phyloP scores from a whole-genome alignment of 768 basidiomycete genomes.

The Cystofilobasidium ferigula region DNA sequence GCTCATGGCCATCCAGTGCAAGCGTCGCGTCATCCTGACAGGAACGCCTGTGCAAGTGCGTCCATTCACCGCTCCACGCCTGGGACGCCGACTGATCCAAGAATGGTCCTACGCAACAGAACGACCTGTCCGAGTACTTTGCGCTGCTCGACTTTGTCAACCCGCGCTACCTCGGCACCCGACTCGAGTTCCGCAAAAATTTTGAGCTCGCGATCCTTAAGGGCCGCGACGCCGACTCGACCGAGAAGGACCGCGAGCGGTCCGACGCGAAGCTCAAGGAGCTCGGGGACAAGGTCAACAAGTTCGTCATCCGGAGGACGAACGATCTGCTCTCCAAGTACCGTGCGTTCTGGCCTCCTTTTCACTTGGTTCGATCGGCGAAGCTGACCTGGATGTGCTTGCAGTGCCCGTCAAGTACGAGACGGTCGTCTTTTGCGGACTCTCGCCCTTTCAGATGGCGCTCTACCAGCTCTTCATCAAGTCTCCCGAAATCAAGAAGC shows the following conservation, averaged over 20 bases:
- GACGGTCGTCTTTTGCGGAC: slow-evolving; percentile 85
- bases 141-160: slow-evolving; percentile 87
- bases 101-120: slow-evolving; percentile 40
- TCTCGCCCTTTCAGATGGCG: slow-evolving; percentile 69
- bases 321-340: slow-evolving; percentile 94
- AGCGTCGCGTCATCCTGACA: slow-evolving; percentile 81
- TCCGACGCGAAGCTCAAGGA: slow-evolving; percentile 86
- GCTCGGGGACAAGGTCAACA: slow-evolving; percentile 70
- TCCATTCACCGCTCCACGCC: neutral
- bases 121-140: slow-evolving; percentile 61
- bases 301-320: slow-evolving; percentile 88
- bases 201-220: slow-evolving; percentile 84
- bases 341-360: slow-evolving; percentile 45
- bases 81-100: neutral
- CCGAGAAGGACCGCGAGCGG: slow-evolving; percentile 60
- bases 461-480: slow-evolving; percentile 83
- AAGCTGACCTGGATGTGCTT: neutral
- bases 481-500: slow-evolving; percentile 80
- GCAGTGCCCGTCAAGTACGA: slow-evolving; percentile 98
- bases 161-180: slow-evolving; percentile 74
- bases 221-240: slow-evolving; percentile 79
- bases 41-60: slow-evolving; percentile 57
- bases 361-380: too few relatives aligned
- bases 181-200: slow-evolving; percentile 86
- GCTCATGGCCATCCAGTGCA: slow-evolving; percentile 68